Evolutionary conservation across 2,329 filamentous ascomycete genomes (phyloP), one percentile per base, ranked within the genome.

Genomic region (Tolypocladium tundrense): DNA sequence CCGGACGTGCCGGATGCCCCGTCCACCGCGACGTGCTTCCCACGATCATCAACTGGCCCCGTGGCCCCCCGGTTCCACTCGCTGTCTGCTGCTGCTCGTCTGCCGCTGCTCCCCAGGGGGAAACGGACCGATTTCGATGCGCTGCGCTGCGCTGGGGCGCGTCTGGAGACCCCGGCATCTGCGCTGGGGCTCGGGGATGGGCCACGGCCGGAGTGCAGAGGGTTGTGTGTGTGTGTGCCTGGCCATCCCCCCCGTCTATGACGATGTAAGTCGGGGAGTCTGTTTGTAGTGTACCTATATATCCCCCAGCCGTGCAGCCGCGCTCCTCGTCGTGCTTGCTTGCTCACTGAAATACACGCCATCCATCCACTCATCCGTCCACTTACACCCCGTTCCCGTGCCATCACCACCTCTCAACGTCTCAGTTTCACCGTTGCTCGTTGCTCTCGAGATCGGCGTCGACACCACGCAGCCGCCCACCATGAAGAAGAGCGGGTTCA

Each of bases 401-500:
- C 6, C 2, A 0, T 27, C 31, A 13, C 35, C 31, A 11, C 19
- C 1, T 33, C 48, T 13, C 31, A 9, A 21, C 31, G n/a, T 19
- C 16, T 33, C 45, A 10, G 0, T 13, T 10, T 33, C 9, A 21
- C 5, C 1, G 9, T 35, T 35, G n/a, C 27, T 5, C 16, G 6
- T 35, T 51, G 16, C 3, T 35, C 48, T 9, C 9, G 6, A 21
- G 9, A n/a, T 11, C 11, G 48, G 48, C n/a, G 48, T 51, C 27
- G 7, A 3, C 45, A 33, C 21, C 43, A 16, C 24, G 5, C 21
- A 14, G 19, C 48, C 16, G 48, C 48, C 6, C 40, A 51, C 40
- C 55, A 64, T 63, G 58, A 60, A 54, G 58, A 60, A 56, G 59
- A 53, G 51, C 24, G 62, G 58, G 45, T 67, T 64, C 57, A 63